These are phyloP conservation scores for Volvox carteri DNA, from an alignment of 163 green algal genomes.

Conservation along the genomic window DNA sequence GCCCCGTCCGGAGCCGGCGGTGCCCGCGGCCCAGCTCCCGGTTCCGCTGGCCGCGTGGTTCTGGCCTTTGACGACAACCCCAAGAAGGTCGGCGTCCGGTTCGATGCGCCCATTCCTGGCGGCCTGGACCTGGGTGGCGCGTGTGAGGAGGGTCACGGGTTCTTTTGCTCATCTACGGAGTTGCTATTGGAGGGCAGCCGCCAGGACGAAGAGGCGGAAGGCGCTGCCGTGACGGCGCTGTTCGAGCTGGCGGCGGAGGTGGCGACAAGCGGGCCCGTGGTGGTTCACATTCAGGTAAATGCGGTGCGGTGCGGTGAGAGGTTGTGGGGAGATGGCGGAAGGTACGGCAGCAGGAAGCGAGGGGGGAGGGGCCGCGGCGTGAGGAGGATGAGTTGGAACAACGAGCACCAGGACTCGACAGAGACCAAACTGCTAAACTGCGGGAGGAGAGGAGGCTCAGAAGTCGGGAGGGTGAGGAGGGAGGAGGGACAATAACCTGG, in stretches of 20 bases:
- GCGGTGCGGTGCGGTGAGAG: no score
- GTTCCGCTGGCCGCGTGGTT: slow-evolving; percentile 61
- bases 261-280: slow-evolving; percentile 47
- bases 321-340: no score
- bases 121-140: slow-evolving; percentile 66
- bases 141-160: slow-evolving; percentile 66
- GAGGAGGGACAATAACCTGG: no score
- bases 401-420: no score
- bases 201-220: slow-evolving; percentile 55
- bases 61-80: slow-evolving; percentile 69
- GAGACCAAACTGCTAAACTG: no score
- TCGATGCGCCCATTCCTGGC: slow-evolving; percentile 67
- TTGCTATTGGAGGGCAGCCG: slow-evolving; percentile 54
- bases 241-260: slow-evolving; percentile 62
- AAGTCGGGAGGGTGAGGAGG: no score
- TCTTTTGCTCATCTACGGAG: slow-evolving; percentile 56
- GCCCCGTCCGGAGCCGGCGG: neutral
- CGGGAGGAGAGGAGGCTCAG: no score
- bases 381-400: no score
- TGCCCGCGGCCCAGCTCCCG: slow-evolving; percentile 51
- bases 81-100: slow-evolving; percentile 66
- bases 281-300: slow-evolving; percentile 63
- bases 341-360: no score
- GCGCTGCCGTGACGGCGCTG: slow-evolving; percentile 54
- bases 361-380: no score